Percentiles rank a stretch among this genome's conserved stretches.
These are phyloP conservation scores for Eimeria nieschulzi DNA, from an alignment of 169 alveolate genomes.

Conservation along the genomic window DNA sequence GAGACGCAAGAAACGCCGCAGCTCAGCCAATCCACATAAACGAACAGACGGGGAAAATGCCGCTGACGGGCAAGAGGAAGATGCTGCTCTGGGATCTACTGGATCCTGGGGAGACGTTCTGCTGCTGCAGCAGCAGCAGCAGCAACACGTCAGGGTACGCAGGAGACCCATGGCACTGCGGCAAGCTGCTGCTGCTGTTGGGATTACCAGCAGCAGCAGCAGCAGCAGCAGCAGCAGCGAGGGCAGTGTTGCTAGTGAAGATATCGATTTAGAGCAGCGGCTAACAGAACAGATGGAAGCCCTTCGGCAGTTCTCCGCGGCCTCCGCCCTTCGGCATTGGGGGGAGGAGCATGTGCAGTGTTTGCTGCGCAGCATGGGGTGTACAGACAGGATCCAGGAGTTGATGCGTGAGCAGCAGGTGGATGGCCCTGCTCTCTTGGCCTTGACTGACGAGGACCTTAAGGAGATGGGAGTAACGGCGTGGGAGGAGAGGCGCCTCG, in stretches of 20 bases:
- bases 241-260: not conserved
- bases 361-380: conserved; percentile 74
- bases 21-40: not conserved
- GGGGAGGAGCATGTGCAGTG: conserved; percentile 73
- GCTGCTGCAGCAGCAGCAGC: conserved; percentile 2
- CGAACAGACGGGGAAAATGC: not conserved
- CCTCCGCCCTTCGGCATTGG: conserved; percentile 77
- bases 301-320: conserved; percentile 65
- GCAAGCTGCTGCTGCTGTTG: conserved; percentile 32
- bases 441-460: conserved; percentile 67
- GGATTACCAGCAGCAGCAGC: conserved; percentile 12
- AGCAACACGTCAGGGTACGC: not conserved
- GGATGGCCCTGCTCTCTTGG: conserved; percentile 79
- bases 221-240: conserved; percentile 57
- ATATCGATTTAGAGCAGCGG: not conserved
- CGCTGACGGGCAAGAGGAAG: conserved; percentile 1
- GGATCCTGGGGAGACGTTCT: not conserved
- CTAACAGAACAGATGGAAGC: conserved; percentile 19
- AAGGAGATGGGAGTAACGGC: conserved; percentile 76
- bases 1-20: not conserved
- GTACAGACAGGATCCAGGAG: conserved; percentile 39
- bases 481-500: conserved; percentile 73
- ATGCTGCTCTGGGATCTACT: not conserved
- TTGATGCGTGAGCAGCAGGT: conserved; percentile 71
- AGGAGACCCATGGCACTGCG: not conserved